A percentile compares a stretch with the other conserved stretches of the same genome.
These are phyloP conservation scores for Theobroma cacao DNA, from an alignment of 345 rosid species.

Conservation along the genomic window DNA sequence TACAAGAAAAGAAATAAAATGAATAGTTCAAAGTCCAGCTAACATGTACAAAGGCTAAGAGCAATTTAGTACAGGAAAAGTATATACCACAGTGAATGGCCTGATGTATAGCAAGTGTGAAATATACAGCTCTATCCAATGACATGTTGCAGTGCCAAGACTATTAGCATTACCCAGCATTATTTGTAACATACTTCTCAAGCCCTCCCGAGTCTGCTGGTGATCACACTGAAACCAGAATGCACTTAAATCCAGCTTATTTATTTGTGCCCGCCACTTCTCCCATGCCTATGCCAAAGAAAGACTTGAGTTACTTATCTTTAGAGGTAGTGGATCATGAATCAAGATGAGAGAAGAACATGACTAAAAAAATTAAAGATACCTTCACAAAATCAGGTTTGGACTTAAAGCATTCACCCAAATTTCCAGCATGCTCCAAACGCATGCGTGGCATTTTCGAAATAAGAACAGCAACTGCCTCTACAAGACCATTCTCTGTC, in stretches of 20 bases:
- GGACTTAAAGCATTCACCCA: constrained; percentile 81
- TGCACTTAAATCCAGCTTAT: constrained; percentile 79
- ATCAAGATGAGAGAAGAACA: constrained; percentile 5
- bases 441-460: constrained; percentile 95
- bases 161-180: constrained; percentile 70
- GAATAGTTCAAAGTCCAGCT: constrained; percentile 9
- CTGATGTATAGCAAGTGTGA: constrained; percentile 78
- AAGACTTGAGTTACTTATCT: constrained; percentile 7
- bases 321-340: background rate
- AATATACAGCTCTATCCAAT: constrained; percentile 82
- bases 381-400: constrained; percentile 97
- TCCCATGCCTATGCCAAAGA: constrained; percentile 72
- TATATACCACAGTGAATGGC: constrained; percentile 77
- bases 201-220: constrained; percentile 74
- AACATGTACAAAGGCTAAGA: background rate
- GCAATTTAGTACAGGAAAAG: constrained; percentile 10
- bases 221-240: constrained; percentile 91
- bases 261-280: constrained; percentile 86
- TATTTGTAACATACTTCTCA: constrained; percentile 82
- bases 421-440: constrained; percentile 56
- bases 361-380: constrained; percentile 18
- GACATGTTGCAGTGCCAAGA: constrained; percentile 58
- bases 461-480: constrained; percentile 90
- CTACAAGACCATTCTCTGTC: constrained; percentile 95
- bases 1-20: constrained; percentile 18